phyloP scores from a whole-genome alignment of 148 eudicot species.

The Vaccinium vitisidaea region DNA sequence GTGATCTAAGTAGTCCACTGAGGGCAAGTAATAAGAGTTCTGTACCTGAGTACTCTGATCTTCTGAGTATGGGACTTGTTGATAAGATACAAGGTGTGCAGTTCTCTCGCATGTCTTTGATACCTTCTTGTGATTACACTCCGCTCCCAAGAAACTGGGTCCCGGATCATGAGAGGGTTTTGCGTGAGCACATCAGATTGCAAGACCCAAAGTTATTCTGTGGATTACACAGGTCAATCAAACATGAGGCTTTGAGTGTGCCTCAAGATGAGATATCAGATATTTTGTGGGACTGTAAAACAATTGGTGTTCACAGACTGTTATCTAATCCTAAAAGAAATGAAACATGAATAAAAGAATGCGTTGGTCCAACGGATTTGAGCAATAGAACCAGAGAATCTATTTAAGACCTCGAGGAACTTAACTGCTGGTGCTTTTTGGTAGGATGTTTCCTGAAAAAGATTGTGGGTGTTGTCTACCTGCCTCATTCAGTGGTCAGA shows the following conservation, averaged over 20 bases:
- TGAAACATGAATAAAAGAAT: not conserved
- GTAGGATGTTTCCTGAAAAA: slow-evolving; percentile 3
- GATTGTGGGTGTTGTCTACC: not conserved
- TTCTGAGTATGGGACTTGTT: slow-evolving; percentile 79
- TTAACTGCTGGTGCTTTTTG: slow-evolving; percentile 11
- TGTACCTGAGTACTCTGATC: slow-evolving; percentile 74
- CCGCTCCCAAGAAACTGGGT: slow-evolving; percentile 88
- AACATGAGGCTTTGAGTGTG: slow-evolving; percentile 42
- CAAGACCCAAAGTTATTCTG: slow-evolving; percentile 79
- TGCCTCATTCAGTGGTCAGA: not conserved
- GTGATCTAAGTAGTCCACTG: slow-evolving; percentile 82
- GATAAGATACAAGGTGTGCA: slow-evolving; percentile 87
- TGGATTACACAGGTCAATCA: slow-evolving; percentile 58
- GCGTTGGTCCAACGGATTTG: not conserved
- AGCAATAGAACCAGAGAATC: not conserved
- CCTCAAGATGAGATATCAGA: slow-evolving; percentile 84
- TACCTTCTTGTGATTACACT: slow-evolving; percentile 85
- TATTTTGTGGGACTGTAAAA: slow-evolving; percentile 80
- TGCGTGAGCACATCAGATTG: slow-evolving; percentile 64
- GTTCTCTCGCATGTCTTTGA: slow-evolving; percentile 84
- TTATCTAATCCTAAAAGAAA: slow-evolving; percentile 12
- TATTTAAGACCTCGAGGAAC: not conserved
- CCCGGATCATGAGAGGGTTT: slow-evolving; percentile 73
- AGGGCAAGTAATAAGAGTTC: slow-evolving; percentile 50
- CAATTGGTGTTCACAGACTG: slow-evolving; percentile 49